Evolutionary conservation across 495 filamentous ascomycete species (phyloP), one percentile per base, ranked within the genome.

Genomic region (Penicillium silybi): DNA sequence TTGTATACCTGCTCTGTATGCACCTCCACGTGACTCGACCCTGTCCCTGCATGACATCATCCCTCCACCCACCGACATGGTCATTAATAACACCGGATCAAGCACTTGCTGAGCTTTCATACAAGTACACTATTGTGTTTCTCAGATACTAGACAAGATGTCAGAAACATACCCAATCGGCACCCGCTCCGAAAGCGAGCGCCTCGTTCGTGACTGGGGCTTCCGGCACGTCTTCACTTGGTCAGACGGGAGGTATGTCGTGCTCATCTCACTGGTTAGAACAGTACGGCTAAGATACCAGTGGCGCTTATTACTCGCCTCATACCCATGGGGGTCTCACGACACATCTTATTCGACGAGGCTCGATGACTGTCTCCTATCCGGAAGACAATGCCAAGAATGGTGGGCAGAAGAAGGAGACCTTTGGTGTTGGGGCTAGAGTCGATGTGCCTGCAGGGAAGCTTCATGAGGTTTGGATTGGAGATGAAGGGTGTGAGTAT

Each of bases 381-480:
- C 89, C 88, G 0, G 67, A 85, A 16, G 88, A 92, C 48, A 71
- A 75, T 38, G 67, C 61, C 23, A 74, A 74, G 0, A 50, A 70
- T 23, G 56, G 61, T 41, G 69, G 67, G 11, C 51, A 69, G 26
- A 78, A 65, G 51, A 89, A 85, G 67, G 80, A 81, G 64, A 90
- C 84, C 2, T 88, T 86, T 61, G 78, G 80, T 0, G 74, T 74
- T 2, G 89, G 89, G 0, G 80, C 77, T 13, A 73, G 89, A 48
- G 63, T 93, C n/a, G 88, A 92, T 70, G 88, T 95, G 3, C 85
- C 85, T 7, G 85, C 86, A 1, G 76, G 77, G 0, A 79, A 82
- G 39, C 49, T 81, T 9, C 90, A 93, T 69, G 89, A 93, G 74
- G 88, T 93, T 17, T 93, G 89, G 90, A 83, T 92, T 56, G 89